Percentiles rank a stretch among this genome's conserved stretches.
phyloP scores from a whole-genome alignment of 2,329 filamentous ascomycete genomes.

The Elsinoe batatas region DNA sequence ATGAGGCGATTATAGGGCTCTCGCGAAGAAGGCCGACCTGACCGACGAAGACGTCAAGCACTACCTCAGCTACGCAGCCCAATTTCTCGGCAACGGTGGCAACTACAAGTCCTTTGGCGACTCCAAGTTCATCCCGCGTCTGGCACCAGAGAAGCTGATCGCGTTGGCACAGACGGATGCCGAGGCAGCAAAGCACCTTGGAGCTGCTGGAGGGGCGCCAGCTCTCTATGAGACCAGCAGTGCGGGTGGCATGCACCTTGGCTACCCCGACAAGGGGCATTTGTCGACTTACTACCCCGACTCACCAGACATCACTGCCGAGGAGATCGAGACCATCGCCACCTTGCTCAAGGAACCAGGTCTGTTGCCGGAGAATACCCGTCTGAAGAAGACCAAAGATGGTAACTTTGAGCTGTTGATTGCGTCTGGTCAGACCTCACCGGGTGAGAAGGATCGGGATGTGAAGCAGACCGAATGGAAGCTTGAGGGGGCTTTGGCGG shows the following conservation, averaged over 20 bases:
- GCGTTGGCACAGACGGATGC: slow-evolving; percentile 35
- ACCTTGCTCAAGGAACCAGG: slow-evolving; percentile 39
- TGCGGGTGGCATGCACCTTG: slow-evolving; percentile 37
- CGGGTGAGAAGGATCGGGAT: slow-evolving; percentile 32
- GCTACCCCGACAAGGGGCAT: slow-evolving; percentile 40
- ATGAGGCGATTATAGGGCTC: slow-evolving; percentile 38
- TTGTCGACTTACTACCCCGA: slow-evolving; percentile 43
- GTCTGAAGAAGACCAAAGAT: slow-evolving; percentile 35
- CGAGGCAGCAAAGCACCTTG: slow-evolving; percentile 31
- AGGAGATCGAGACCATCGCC: slow-evolving; percentile 38
- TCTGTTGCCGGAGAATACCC: slow-evolving; percentile 42
- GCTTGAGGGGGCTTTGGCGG: slow-evolving; percentile 30
- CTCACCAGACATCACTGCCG: slow-evolving; percentile 37
- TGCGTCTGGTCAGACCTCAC: slow-evolving; percentile 36
- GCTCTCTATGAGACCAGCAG: slow-evolving; percentile 35
- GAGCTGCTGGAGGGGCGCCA: slow-evolving; percentile 32
- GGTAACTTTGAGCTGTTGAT: slow-evolving; percentile 40
- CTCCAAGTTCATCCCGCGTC: slow-evolving; percentile 43
- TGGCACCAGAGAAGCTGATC: slow-evolving; percentile 33
- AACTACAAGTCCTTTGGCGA: slow-evolving; percentile 45
- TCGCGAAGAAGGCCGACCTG: slow-evolving; percentile 34
- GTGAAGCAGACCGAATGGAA: slow-evolving; percentile 37
- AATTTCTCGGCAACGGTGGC: slow-evolving; percentile 45
- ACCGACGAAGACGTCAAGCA: slow-evolving; percentile 31
- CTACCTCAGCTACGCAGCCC: slow-evolving; percentile 35